Evolutionary conservation across 805 yeast genomes (phyloP), one percentile per base, ranked within the genome.

Genomic region (Lipomyces spencermartinsiae): DNA sequence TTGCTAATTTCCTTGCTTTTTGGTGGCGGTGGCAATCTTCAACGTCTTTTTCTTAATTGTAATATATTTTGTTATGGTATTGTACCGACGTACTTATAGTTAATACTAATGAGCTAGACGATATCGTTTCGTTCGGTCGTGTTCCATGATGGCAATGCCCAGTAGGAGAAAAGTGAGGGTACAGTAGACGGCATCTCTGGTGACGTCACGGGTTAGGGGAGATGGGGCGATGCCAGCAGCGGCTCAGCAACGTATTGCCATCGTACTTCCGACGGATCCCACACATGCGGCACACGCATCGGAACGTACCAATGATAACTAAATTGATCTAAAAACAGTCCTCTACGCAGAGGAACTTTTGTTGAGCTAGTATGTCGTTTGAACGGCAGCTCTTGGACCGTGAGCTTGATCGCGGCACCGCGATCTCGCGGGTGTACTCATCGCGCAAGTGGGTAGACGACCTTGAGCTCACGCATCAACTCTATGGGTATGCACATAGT

Each of bases 391-490:
- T 57, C 25, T 19, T 57, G 59, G 56, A 59, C 56, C 62, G 58
- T 16, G 58, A 51, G 31, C 46, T 49, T 16, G 49, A 35, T 29
- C 58, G 58, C 33, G 33, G 46, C n/a, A 22, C 34, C 22, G 53
- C 59, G 33, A 46, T 56, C 56, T 8, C 10, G 12, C 46, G 22
- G 10, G 2, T 68, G 34, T 68, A 68, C 39, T 65, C 71, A 3
- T 46, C 69, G 9, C 54, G 34, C 16, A 55, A 46, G 7, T 68
- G 63, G 29, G 66, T 68, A 34, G 33, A 57, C 33, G 69, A 68
- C 4, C 61, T 68, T 9, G 69, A 68, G 59, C 67, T 68, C 37
- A 68, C 71, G 7, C 71, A 68, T 43, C 71, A 68, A 56, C 64
- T 68, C 8, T 63, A 34, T 55, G 71, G 71, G 70, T 67, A 34